Conservation (phyloP, 257 asterid genomes). For the Eucommia ulmoides region DNA sequence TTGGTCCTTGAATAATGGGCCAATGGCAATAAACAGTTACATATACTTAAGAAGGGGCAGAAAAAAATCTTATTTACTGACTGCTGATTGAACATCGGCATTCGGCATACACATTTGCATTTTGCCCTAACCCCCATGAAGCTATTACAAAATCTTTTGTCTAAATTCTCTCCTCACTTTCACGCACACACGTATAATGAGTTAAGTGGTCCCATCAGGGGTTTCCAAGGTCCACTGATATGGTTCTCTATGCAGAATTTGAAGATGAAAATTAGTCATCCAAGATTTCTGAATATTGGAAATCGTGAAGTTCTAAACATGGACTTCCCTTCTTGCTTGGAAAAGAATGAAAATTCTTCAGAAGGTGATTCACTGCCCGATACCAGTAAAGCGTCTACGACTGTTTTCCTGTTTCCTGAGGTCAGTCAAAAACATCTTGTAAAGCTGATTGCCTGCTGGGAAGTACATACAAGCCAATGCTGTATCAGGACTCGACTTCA, state of each 20-base stretch:
- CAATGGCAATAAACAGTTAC: no score
- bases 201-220: background rate
- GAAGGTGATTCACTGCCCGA: constrained; percentile 22
- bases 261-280: constrained; percentile 79
- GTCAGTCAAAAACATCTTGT: constrained; percentile 27
- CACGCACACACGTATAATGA: no score
- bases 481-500: constrained; percentile 9
- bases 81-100: no score
- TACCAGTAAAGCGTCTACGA: constrained; percentile 19
- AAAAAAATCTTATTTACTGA: no score
- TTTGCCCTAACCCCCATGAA: no score
- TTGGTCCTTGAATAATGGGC: no score
- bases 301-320: constrained; percentile 36
- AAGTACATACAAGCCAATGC: background rate
- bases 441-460: constrained; percentile 7
- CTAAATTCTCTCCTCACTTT: no score
- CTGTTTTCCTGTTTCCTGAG: constrained; percentile 61
- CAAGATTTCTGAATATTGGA: constrained; percentile 68
- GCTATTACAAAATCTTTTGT: no score
- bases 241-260: constrained; percentile 53
- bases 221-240: background rate
- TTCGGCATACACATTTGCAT: no score
- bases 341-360: constrained; percentile 29
- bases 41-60: no score
- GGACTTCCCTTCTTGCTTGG: constrained; percentile 72